Evolutionary conservation across 208 protist genomes (phyloP).

Genomic region (Trypanosomatidae sp.): DNA sequence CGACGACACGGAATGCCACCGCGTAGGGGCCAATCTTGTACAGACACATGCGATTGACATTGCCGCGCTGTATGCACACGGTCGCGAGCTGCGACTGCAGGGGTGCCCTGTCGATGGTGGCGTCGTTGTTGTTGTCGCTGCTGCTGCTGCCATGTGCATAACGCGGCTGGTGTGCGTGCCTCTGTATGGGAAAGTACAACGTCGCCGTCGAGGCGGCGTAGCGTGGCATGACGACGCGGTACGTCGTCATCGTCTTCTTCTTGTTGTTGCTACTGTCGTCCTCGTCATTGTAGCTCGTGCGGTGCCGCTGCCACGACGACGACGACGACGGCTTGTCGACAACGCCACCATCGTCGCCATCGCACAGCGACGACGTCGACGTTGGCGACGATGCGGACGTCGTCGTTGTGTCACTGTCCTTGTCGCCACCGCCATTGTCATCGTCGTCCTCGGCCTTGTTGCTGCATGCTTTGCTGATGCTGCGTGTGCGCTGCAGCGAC

Average conservation of each 20-base stretch:
- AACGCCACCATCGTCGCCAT: too few relatives aligned
- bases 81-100: constrained; percentile 25
- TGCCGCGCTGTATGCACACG: constrained; percentile 55
- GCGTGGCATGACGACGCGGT: constrained; percentile 41
- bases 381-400: constrained; percentile 3
- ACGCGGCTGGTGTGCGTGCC: constrained; percentile 8
- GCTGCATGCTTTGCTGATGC: too few relatives aligned
- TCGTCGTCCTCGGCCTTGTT: not conserved
- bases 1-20: constrained; percentile 85
- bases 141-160: constrained; percentile 23
- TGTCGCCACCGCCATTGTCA: not conserved
- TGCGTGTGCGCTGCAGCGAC: too few relatives aligned
- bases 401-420: constrained; percentile 2
- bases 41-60: constrained; percentile 74
- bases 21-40: constrained; percentile 86
- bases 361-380: constrained; percentile 7
- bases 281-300: too few relatives aligned
- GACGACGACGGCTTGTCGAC: too few relatives aligned
- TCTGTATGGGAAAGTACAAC: constrained; percentile 62
- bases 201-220: constrained; percentile 45
- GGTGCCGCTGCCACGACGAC: too few relatives aligned
- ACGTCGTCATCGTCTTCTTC: constrained; percentile 6
- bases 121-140: constrained; percentile 50
- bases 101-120: constrained; percentile 41
- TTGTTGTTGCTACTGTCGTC: not conserved